Percentiles rank a stretch among this genome's conserved stretches.
Evolutionary conservation across 169 alveolate genomes (phyloP).

Genomic region (Theileria annulata): DNA sequence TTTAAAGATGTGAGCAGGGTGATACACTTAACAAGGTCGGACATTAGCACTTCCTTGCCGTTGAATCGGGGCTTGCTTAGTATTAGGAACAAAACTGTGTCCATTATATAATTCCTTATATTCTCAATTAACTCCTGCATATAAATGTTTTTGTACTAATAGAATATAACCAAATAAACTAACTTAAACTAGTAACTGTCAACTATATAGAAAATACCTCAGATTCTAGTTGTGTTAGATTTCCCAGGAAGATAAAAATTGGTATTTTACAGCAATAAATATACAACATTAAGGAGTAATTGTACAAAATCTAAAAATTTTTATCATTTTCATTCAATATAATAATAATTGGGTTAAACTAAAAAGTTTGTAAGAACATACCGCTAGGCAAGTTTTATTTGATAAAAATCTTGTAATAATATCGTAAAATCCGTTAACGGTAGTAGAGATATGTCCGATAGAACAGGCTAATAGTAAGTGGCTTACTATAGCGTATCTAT

Average conservation of each 20-base stretch:
- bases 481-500: conserved; percentile 56
- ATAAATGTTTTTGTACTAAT: conserved; percentile 9
- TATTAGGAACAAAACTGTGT: conserved; percentile 80
- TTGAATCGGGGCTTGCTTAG: conserved; percentile 81
- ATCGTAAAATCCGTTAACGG: conserved; percentile 57
- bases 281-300: conserved; percentile 70
- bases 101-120: conserved; percentile 82
- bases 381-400: conserved; percentile 59
- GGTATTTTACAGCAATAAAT: conserved; percentile 55
- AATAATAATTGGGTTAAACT: background rate
- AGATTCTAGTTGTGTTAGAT: conserved; percentile 63
- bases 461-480: conserved; percentile 61
- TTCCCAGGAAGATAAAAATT: conserved; percentile 69
- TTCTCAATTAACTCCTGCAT: conserved; percentile 78
- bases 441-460: conserved; percentile 43
- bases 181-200: background rate
- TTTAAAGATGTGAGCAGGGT: conserved; percentile 74
- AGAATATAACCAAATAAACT: background rate
- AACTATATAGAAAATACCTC: conserved; percentile 29
- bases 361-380: background rate
- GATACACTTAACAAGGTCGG: conserved; percentile 72
- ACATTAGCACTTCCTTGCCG: conserved; percentile 78
- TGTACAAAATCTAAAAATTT: conserved; percentile 63
- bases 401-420: conserved; percentile 23
- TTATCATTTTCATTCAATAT: background rate